A percentile compares a stretch with the other conserved stretches of the same genome.
Evolutionary conservation across 2,329 filamentous ascomycete species (phyloP).

Genomic region (Xylaria polymorpha): DNA sequence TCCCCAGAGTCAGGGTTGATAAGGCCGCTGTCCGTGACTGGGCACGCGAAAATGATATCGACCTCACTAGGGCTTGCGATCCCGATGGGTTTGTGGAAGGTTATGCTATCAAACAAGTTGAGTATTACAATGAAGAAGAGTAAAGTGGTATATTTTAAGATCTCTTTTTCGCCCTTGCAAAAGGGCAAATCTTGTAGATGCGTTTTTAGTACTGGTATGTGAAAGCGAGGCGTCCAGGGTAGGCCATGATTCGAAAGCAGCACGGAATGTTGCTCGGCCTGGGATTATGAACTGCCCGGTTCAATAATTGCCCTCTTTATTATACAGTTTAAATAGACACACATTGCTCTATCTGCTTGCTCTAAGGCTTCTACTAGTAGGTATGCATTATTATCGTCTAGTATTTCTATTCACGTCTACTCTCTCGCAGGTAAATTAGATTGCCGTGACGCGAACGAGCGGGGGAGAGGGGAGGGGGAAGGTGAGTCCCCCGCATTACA

Average conservation of each 20-base stretch:
- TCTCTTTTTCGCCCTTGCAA: neutral
- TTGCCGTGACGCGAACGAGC: conserved; percentile 9
- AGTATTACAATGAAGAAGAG: conserved; percentile 44
- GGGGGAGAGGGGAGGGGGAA: conserved; percentile 9
- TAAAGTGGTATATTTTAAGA: neutral
- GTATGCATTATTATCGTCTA: neutral
- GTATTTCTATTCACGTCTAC: neutral
- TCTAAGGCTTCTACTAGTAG: no score
- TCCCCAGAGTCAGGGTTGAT: conserved; percentile 63
- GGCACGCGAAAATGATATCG: conserved; percentile 71
- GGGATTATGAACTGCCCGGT: neutral
- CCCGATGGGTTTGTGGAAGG: conserved; percentile 78
- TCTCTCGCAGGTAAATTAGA: neutral
- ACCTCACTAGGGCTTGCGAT: conserved; percentile 74
- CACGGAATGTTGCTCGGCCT: neutral
- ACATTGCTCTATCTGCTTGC: neutral
- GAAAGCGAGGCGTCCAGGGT: conserved; percentile 27
- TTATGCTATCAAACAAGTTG: conserved; percentile 64
- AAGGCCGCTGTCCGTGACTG: conserved; percentile 72
- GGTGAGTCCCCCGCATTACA: neutral
- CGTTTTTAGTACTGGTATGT: neutral
- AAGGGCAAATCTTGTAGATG: neutral
- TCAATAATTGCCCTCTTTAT: neutral
- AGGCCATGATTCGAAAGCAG: neutral
- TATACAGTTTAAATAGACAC: neutral